These are phyloP conservation scores for Cryphonectria naterciae DNA, from an alignment of 2,329 filamentous ascomycete species.

Conservation along the genomic window DNA sequence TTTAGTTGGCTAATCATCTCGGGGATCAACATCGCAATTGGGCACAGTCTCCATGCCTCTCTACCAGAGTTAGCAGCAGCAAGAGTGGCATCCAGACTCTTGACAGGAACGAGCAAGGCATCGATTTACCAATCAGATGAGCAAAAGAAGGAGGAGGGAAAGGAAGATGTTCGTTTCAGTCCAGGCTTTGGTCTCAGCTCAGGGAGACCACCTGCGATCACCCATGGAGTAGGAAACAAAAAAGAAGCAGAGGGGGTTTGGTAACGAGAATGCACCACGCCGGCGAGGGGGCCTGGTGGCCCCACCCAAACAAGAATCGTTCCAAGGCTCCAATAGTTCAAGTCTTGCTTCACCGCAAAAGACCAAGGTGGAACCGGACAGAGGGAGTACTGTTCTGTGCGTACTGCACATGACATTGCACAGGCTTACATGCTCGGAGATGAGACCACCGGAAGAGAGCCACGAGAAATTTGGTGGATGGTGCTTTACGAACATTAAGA, in stretches of 20 bases:
- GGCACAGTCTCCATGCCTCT: background rate
- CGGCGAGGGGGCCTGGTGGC: background rate
- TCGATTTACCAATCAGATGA: background rate
- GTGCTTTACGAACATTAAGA: background rate
- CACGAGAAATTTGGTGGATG: background rate
- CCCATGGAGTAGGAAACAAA: background rate
- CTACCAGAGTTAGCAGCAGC: background rate
- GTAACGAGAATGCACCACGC: conserved; percentile 1
- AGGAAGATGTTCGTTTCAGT: conserved; percentile 3
- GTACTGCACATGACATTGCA: background rate
- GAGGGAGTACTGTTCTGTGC: background rate
- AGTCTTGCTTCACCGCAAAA: background rate
- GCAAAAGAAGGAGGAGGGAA: too few species aligned
- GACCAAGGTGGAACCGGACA: background rate
- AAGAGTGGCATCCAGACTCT: background rate
- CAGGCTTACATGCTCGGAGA: background rate
- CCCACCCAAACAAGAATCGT: background rate
- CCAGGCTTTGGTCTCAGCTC: conserved; percentile 4
- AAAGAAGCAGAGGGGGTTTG: background rate
- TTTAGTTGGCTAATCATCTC: background rate
- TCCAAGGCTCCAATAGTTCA: background rate
- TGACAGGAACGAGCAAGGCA: background rate
- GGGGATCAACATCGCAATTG: background rate
- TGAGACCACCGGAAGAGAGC: background rate
- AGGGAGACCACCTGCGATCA: background rate